These are phyloP conservation scores for Strobilomyces dryophilus DNA, from an alignment of 768 basidiomycete species.

Conservation along the genomic window DNA sequence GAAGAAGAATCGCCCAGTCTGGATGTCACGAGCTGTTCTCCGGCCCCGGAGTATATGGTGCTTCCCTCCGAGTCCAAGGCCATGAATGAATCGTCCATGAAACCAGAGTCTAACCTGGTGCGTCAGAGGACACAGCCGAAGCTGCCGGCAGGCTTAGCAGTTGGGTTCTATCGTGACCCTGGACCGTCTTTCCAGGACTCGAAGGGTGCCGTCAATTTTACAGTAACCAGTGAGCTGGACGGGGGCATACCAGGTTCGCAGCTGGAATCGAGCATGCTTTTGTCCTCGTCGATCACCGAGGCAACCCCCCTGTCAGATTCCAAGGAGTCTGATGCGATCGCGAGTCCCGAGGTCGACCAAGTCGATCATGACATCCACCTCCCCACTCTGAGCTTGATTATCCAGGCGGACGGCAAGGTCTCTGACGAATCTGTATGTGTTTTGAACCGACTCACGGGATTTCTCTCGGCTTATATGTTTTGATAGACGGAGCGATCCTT, in stretches of 20 bases:
- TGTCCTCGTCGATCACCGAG: slow-evolving; percentile 21
- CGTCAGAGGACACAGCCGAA: slow-evolving; percentile 59
- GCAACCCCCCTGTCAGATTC: slow-evolving; percentile 1
- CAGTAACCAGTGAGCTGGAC: slow-evolving; percentile 76
- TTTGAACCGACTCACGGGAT: slow-evolving; percentile 6
- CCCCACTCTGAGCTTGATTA: slow-evolving; percentile 20
- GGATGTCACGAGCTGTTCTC: slow-evolving; percentile 62
- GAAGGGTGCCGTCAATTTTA: slow-evolving; percentile 62
- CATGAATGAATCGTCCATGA: slow-evolving; percentile 31
- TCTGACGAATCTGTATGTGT: slow-evolving; percentile 51
- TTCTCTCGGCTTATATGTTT: slow-evolving; percentile 10
- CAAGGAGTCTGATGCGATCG: slow-evolving; percentile 5
- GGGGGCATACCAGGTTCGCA: slow-evolving; percentile 7
- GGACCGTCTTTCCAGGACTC: slow-evolving; percentile 47
- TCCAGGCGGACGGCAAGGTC: slow-evolving; percentile 43
- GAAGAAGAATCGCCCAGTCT: slow-evolving; percentile 29
- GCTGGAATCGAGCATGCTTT: slow-evolving; percentile 21
- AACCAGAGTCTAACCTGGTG: slow-evolving; percentile 24
- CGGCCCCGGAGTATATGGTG: slow-evolving; percentile 47
- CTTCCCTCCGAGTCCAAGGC: slow-evolving; percentile 27
- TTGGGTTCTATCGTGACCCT: slow-evolving; percentile 70
- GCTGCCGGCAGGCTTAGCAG: slow-evolving; percentile 66
- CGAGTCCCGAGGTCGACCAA: slow-evolving; percentile 11
- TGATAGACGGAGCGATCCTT: slow-evolving; percentile 41
- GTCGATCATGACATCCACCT: slow-evolving; percentile 8